Evolutionary conservation across 1,139 yeast species (phyloP), one percentile per base, ranked within the genome.

Genomic region (Diutina scorzettiae): DNA sequence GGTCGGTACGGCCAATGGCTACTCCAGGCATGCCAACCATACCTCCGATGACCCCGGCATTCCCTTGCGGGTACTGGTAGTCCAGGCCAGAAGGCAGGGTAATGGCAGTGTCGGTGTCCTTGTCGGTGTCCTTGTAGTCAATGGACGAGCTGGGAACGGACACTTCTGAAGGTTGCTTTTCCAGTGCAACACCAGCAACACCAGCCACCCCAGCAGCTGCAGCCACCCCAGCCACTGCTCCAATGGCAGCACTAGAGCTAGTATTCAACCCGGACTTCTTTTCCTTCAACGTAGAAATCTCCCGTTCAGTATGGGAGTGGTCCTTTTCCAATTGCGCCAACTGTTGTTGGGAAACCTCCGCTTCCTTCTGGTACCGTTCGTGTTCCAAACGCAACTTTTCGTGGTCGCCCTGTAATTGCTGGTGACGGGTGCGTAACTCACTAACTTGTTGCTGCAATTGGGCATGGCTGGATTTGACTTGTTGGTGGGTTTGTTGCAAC

Each of bases 1-100:
- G 84, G 48, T 81, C 87, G 2, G 94, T 83, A 49, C 74, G 59
- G 2, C 72, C 72, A 20, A 64, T 66, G 42, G 66, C 57, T 3
- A 62, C 72, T 7, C 73, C 71, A 2, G 74, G 73, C 68, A 69
- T 64, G 1, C 71, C 72, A 4, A 63, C 68, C 60, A 68, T 53
- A 11, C 71, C 68, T 19, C 71, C 71, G 17, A 49, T 64, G 41
- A 63, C 56, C 16, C 65, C 66, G 12, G 61, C 58, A 44, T 49
- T 53, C 5, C 53, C 47, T 17, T 56, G 56, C 78, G 76, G 62
- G 69, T 68, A 71, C 47, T 64, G 74, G 55, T 63, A 69, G 19
- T 76, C 77, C 1, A 78, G 73, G 40, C 63, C 65, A 39, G 69
- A 69, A 40, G 80, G 81, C 7, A 78, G 72, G 1, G 81, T 74